These are phyloP conservation scores for Fragilaria crotonensis DNA, from an alignment of 108 stramenopile species.

Conservation along the genomic window DNA sequence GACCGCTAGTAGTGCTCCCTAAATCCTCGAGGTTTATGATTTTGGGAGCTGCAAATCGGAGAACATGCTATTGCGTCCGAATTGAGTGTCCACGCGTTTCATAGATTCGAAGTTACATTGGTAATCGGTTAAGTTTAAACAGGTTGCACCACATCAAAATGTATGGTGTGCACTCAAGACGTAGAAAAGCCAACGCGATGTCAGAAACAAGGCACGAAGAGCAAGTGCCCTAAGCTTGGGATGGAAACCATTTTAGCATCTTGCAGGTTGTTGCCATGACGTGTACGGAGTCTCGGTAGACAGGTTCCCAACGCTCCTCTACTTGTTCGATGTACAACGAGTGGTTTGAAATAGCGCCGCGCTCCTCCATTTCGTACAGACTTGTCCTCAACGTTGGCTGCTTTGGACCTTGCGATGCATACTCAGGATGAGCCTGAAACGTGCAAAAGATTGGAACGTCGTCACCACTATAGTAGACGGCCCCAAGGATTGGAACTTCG, in stretches of 20 bases:
- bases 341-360: neutral
- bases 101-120: no score
- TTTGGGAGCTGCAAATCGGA: no score
- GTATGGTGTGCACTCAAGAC: no score
- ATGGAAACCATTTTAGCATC: neutral
- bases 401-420: conserved; percentile 12
- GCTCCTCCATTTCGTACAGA: neutral
- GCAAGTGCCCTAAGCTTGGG: no score
- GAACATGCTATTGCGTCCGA: no score
- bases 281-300: neutral
- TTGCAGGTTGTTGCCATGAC: neutral
- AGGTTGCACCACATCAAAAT: no score
- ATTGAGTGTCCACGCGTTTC: no score
- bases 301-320: neutral
- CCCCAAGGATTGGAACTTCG: conserved; percentile 55
- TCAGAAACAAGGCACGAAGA: no score
- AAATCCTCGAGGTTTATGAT: no score
- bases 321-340: neutral
- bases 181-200: no score
- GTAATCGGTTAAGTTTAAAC: no score
- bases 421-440: conserved; percentile 82
- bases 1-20: no score
- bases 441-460: conserved; percentile 54
- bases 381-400: neutral
- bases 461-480: conserved; percentile 45